phyloP scores from a whole-genome alignment of 768 basidiomycete species.

The Russula olivacea region DNA sequence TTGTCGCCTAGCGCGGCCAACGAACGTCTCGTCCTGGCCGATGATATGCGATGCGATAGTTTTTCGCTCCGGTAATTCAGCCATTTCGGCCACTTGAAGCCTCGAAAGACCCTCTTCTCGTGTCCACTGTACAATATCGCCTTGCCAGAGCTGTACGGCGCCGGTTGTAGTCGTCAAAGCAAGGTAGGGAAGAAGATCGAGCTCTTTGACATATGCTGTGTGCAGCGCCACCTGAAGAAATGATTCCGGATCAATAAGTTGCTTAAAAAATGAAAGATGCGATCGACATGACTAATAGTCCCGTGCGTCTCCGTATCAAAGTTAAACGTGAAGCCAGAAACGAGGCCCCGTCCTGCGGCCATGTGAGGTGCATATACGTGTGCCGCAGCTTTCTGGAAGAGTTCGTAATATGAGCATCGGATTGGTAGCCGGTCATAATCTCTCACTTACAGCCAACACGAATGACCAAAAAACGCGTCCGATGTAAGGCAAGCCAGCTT shows the following conservation, averaged over 20 bases:
- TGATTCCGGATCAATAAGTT: not conserved
- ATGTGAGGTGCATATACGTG: slow-evolving; percentile 51
- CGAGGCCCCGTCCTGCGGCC: slow-evolving; percentile 40
- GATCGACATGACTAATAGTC: slow-evolving; percentile 56
- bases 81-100: slow-evolving; percentile 57
- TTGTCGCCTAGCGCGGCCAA: slow-evolving; percentile 50
- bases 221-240: slow-evolving; percentile 47
- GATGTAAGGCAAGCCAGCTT: slow-evolving; percentile 47
- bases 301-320: slow-evolving; percentile 67
- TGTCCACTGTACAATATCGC: slow-evolving; percentile 57
- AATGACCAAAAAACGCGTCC: slow-evolving; percentile 66
- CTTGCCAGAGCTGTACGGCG: slow-evolving; percentile 68
- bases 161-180: slow-evolving; percentile 70
- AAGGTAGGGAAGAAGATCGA: slow-evolving; percentile 38
- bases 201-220: slow-evolving; percentile 37
- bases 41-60: slow-evolving; percentile 33
- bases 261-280: not conserved
- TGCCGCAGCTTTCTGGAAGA: slow-evolving; percentile 45
- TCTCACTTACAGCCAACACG: slow-evolving; percentile 41
- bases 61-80: slow-evolving; percentile 68
- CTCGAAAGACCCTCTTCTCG: slow-evolving; percentile 75
- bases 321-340: slow-evolving; percentile 50
- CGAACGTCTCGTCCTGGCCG: slow-evolving; percentile 43
- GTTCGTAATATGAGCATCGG: slow-evolving; percentile 7
- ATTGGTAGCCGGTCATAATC: not conserved